These are phyloP conservation scores for Epichloe typhina DNA, from an alignment of 2,329 filamentous ascomycete species.

Conservation along the genomic window DNA sequence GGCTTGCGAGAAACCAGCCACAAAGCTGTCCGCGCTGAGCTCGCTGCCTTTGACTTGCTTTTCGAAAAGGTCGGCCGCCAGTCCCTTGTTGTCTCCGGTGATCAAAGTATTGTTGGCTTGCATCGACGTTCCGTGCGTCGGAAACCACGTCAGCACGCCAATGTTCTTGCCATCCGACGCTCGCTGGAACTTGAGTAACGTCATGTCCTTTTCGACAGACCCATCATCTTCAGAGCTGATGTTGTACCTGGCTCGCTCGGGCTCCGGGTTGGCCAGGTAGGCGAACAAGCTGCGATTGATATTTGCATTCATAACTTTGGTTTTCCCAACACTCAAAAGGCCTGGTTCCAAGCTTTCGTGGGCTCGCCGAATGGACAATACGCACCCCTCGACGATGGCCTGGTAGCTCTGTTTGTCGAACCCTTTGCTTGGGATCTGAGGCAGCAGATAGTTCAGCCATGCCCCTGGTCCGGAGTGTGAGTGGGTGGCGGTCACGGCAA, in stretches of 20 bases:
- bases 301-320: slow-evolving; percentile 55
- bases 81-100: slow-evolving; percentile 85
- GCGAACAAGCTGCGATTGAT: slow-evolving; percentile 76
- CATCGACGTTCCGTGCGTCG: slow-evolving; percentile 82
- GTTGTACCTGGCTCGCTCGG: slow-evolving; percentile 56
- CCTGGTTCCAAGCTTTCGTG: slow-evolving; percentile 48
- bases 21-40: slow-evolving; percentile 53
- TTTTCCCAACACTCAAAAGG: slow-evolving; percentile 49
- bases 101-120: slow-evolving; percentile 82
- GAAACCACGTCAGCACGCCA: slow-evolving; percentile 80
- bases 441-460: slow-evolving; percentile 85
- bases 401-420: slow-evolving; percentile 77
- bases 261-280: slow-evolving; percentile 67
- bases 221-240: slow-evolving; percentile 22
- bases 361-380: slow-evolving; percentile 66
- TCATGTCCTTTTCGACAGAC: slow-evolving; percentile 61
- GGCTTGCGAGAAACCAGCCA: slow-evolving; percentile 82
- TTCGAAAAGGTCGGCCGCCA: slow-evolving; percentile 75
- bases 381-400: slow-evolving; percentile 73
- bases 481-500: slow-evolving; percentile 85
- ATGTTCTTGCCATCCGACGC: slow-evolving; percentile 59
- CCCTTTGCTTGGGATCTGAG: slow-evolving; percentile 75
- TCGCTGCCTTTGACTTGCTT: slow-evolving; percentile 43
- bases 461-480: slow-evolving; percentile 81
- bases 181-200: slow-evolving; percentile 60